Base-by-base conservation (phyloP, 352 stramenopile genomes). In the Globisporangium middletonii region DNA sequence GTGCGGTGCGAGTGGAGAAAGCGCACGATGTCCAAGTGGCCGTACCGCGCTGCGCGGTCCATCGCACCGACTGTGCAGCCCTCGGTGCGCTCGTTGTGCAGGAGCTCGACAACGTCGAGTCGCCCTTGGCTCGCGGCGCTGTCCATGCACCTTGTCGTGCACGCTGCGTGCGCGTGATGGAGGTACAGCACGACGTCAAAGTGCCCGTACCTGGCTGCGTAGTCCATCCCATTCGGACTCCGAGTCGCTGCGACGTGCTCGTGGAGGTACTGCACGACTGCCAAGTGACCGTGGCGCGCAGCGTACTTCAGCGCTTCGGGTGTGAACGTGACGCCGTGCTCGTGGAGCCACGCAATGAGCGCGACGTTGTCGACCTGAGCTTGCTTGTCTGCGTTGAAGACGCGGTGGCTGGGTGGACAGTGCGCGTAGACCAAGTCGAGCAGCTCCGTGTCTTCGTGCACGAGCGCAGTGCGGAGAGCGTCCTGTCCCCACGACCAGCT, bases 261-360 rank as follows among this genome's bases (percentile, higher is more conserved):
- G 26, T 50, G 15, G 12, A 55, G 19, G 35, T 49, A 61, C 44
- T 48, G 33, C n/a, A 49, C 26, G 16, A 61, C 45, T 4, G 28
- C 33, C 30, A 61, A 27, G 26, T 61, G 9, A 0, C 55, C 55
- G 16, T 7, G 15, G 3, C 33, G 23, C 18, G 12, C 46, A n/a
- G 46, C 55, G 18, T 28, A n/a, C 26, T 18, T 12, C 53, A 60
- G 47, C 19, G 35, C 45, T 6, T 19, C 2, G 16, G 19, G 16
- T 19, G 33, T 33, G 5, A 60, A 30, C 33, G 15, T 26, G 35
- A 33, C 9, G 8, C 47, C 15, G 16, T 60, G 55, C 45, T 49
- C 33, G 16, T 54, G 45, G 23, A 53, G 43, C 55, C 55, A 60
- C 30, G 43, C 51, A 23, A 60, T 41, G 19, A 60, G 5, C n/a